Conservation (phyloP, 768 basidiomycete species). For the Russula sp. region DNA sequence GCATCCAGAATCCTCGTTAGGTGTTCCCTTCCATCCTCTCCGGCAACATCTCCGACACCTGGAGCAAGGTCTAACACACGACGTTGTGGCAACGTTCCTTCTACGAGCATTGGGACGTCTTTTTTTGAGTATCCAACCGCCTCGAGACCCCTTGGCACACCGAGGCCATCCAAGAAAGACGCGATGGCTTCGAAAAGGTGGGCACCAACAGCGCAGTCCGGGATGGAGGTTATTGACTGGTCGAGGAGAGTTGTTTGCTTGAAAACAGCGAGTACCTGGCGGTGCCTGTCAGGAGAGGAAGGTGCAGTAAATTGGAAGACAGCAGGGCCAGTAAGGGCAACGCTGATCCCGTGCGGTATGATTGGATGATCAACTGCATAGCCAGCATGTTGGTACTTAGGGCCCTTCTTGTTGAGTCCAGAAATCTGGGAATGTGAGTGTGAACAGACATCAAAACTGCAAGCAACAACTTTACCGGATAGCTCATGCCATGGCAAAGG, state of each 20-base stretch:
- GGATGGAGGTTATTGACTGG: slow-evolving; percentile 61
- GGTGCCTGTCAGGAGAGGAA: slow-evolving; percentile 85
- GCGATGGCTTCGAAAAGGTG: slow-evolving; percentile 83
- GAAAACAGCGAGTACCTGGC: slow-evolving; percentile 84
- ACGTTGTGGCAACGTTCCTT: slow-evolving; percentile 88
- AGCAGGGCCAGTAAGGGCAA: slow-evolving; percentile 85
- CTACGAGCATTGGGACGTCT: slow-evolving; percentile 71
- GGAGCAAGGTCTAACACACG: slow-evolving; percentile 92
- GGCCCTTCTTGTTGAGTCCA: slow-evolving; percentile 89
- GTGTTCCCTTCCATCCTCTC: slow-evolving; percentile 78
- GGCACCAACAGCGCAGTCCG: slow-evolving; percentile 71
- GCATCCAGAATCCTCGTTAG: slow-evolving; percentile 72
- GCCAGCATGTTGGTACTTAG: slow-evolving; percentile 86
- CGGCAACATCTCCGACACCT: slow-evolving; percentile 74
- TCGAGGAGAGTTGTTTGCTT: slow-evolving; percentile 54
- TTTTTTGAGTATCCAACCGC: slow-evolving; percentile 66
- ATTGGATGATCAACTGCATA: slow-evolving; percentile 83
- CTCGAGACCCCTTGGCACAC: slow-evolving; percentile 79
- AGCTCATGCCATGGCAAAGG: slow-evolving; percentile 84
- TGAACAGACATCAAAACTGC: background rate
- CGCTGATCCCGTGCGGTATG: slow-evolving; percentile 90
- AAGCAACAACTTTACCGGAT: slow-evolving; percentile 47
- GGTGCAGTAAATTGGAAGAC: slow-evolving; percentile 97
- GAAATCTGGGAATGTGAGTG: slow-evolving; percentile 54
- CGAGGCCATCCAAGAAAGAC: slow-evolving; percentile 76